Evolutionary conservation across 208 protist species (phyloP), one percentile per base, ranked within the genome.

Genomic region (Trypanosomatidae sp.): DNA sequence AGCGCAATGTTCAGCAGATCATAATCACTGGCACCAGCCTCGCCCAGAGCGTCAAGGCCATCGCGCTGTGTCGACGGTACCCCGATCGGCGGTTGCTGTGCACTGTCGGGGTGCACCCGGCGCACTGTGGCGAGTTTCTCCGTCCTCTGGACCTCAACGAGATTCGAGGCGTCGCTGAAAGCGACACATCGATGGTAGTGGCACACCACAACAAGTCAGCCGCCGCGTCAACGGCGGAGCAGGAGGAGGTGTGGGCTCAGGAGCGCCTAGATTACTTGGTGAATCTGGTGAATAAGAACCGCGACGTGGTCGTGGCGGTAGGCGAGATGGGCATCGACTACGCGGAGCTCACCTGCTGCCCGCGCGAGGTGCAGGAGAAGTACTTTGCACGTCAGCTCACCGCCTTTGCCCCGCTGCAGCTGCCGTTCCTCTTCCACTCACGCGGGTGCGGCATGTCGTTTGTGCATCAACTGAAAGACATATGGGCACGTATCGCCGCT

Each of bases 301-400:
- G 89, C 3, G 93, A 95, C 72, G 87, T 97, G 10, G 90, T 97
- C 8, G 90, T 97, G 62, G 93, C 84, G 17, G 81, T 97, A 0
- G 93, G 93, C 5, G 93, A 97, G 71, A 92, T 97, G 67, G 93
- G 93, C 8, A 74, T 98, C 53, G 97, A 99, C 75, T 97, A 98
- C 78, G 96, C 93, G 17, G 91, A 97, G 83, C 67, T 95, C n/a
- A 73, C 71, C 50, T 87, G 77, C 77, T 95, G 89, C 71, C 88
- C 93, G 5, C 72, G 77, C 15, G 89, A 94, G 44, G 62, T 92
- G 28, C 93, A 97, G 77, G 76, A 87, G 62, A 77, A 77, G 67
- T 94, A 83, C 74, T 95, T 97, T 82, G 50, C 74, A 43, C 65
- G 66, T 44, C 93, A 97, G 78, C 78, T 95, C 19, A 58, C 56